A percentile compares a stretch with the other conserved stretches of the same genome.
Conservation (phyloP, 768 basidiomycete species). For the Pisolithus tinctorius region DNA sequence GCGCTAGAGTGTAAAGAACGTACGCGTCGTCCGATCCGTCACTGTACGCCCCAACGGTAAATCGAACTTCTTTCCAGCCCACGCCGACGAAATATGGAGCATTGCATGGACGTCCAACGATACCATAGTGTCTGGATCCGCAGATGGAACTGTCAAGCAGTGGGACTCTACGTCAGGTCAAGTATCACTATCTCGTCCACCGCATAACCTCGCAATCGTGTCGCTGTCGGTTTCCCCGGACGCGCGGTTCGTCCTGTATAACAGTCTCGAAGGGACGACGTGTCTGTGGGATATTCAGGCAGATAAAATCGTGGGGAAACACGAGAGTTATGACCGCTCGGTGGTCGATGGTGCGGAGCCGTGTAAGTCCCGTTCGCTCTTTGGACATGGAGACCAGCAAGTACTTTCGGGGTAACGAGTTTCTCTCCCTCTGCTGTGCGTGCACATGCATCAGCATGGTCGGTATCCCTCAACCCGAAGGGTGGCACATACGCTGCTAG, state of each 20-base stretch:
- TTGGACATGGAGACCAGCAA: background rate
- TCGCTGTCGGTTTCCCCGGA: constrained; percentile 68
- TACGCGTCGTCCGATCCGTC: constrained; percentile 30
- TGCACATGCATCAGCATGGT: constrained; percentile 56
- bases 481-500: constrained; percentile 70
- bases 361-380: constrained; percentile 40
- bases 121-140: constrained; percentile 61
- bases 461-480: constrained; percentile 73
- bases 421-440: no score
- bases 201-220: constrained; percentile 83
- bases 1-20: constrained; percentile 74
- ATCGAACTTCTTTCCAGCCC: constrained; percentile 45
- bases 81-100: constrained; percentile 76
- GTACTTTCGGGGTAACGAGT: background rate
- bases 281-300: constrained; percentile 63
- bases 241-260: constrained; percentile 64
- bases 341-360: constrained; percentile 52
- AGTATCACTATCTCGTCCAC: constrained; percentile 48
- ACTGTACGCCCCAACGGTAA: background rate
- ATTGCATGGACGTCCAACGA: constrained; percentile 65
- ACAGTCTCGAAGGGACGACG: constrained; percentile 81
- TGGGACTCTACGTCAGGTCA: constrained; percentile 67
- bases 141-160: constrained; percentile 71
- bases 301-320: constrained; percentile 53
- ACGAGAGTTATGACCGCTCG: constrained; percentile 68